A percentile compares a stretch with the other conserved stretches of the same genome.
These are phyloP conservation scores for Microthlaspi erraticum DNA, from an alignment of 345 rosid genomes.

Conservation along the genomic window DNA sequence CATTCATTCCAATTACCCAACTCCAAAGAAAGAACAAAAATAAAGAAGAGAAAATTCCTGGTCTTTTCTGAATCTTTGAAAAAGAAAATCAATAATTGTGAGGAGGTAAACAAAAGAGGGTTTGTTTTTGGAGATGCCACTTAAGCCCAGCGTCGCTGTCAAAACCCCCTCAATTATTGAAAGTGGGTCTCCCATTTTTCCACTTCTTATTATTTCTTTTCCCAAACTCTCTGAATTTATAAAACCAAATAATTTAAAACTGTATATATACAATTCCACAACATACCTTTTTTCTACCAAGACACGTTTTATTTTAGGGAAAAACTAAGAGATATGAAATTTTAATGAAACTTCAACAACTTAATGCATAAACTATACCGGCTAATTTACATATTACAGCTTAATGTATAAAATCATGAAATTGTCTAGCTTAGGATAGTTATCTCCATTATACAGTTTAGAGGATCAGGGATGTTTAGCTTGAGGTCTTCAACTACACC, in stretches of 20 bases:
- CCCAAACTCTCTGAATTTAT: conserved; percentile 25
- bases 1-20: conserved; percentile 34
- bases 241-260: conserved; percentile 2
- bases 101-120: conserved; percentile 33
- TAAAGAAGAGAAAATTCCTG: not conserved
- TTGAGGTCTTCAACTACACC: conserved; percentile 5
- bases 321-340: not conserved
- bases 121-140: conserved; percentile 46
- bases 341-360: conserved; percentile 24
- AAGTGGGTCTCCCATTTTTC: conserved; percentile 43
- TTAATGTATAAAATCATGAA: conserved; percentile 10
- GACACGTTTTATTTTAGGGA: conserved; percentile 11
- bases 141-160: conserved; percentile 44
- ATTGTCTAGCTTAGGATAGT: not conserved
- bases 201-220: conserved; percentile 36
- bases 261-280: conserved; percentile 30
- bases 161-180: conserved; percentile 39
- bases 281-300: conserved; percentile 20
- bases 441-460: not conserved
- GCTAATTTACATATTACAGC: not conserved
- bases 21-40: not conserved
- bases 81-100: conserved; percentile 39
- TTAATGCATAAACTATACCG: conserved; percentile 22
- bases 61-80: conserved; percentile 46
- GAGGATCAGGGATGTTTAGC: conserved; percentile 1